A percentile compares a stretch with the other conserved stretches of the same genome.
Evolutionary conservation across 495 filamentous ascomycete species (phyloP).

Genomic region (Zalerion maritima): DNA sequence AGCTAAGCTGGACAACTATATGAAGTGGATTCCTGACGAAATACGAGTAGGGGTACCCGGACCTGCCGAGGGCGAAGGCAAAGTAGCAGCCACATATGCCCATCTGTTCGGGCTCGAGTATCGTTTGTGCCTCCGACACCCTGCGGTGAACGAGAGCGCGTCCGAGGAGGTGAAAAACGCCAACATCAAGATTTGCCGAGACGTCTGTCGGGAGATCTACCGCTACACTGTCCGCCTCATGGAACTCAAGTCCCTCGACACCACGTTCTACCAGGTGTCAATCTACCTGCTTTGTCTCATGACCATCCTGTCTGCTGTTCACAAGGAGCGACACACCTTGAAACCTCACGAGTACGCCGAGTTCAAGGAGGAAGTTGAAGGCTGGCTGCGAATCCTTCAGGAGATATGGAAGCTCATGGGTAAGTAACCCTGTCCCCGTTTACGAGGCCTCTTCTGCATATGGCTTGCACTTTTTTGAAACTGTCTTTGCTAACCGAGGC

Average conservation of each 20-base stretch:
- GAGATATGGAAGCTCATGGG: conserved; percentile 49
- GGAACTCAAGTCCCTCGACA: conserved; percentile 54
- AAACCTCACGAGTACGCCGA: conserved; percentile 35
- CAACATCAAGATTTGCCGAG: conserved; percentile 44
- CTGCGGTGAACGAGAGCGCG: conserved; percentile 53
- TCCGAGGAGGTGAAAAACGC: conserved; percentile 51
- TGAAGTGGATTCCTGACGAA: conserved; percentile 40
- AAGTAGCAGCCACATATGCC: conserved; percentile 35
- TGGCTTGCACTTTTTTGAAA: too few relatives aligned
- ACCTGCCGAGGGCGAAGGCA: conserved; percentile 33
- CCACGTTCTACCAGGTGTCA: conserved; percentile 61
- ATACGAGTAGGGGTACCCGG: conserved; percentile 24
- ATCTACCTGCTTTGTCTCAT: conserved; percentile 61
- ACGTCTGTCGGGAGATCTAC: too few relatives aligned
- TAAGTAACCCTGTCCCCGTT: conserved; percentile 25
- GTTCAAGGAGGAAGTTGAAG: conserved; percentile 50
- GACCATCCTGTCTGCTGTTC: conserved; percentile 54
- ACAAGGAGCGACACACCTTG: conserved; percentile 46
- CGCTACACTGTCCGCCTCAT: too few relatives aligned
- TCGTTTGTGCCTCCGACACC: conserved; percentile 46
- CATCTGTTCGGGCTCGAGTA: conserved; percentile 34
- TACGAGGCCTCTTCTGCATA: too few relatives aligned
- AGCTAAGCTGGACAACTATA: conserved; percentile 38
- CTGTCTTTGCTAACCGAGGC: too few relatives aligned
- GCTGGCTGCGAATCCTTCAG: conserved; percentile 51